phyloP scores from a whole-genome alignment of 257 asterid genomes.

The Rubia yunnanensis region DNA sequence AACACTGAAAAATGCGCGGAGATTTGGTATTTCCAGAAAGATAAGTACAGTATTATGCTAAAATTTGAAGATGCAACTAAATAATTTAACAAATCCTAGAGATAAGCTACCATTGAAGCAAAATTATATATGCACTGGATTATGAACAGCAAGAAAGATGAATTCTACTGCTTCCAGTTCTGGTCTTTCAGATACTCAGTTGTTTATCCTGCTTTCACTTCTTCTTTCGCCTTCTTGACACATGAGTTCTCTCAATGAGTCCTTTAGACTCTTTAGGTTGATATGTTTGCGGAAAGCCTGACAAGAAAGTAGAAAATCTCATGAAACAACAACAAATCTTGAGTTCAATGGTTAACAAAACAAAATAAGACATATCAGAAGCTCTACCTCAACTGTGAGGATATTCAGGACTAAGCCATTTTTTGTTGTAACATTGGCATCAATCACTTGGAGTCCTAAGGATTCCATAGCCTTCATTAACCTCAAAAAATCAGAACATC shows the following conservation, averaged over 20 bases:
- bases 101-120: background rate
- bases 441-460: slow-evolving; percentile 47
- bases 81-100: background rate
- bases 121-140: too few species aligned
- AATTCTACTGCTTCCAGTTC: background rate
- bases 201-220: slow-evolving; percentile 1
- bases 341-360: background rate
- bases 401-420: slow-evolving; percentile 40
- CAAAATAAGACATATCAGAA: background rate
- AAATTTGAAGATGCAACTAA: background rate
- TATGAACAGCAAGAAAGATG: background rate
- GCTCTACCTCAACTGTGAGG: slow-evolving; percentile 50
- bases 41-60: background rate
- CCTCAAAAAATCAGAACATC: slow-evolving; percentile 37
- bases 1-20: background rate
- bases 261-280: slow-evolving; percentile 33
- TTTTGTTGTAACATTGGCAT: slow-evolving; percentile 51
- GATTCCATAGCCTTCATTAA: slow-evolving; percentile 51
- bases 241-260: slow-evolving; percentile 30
- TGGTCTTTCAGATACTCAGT: background rate
- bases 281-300: slow-evolving; percentile 34
- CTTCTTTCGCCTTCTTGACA: slow-evolving; percentile 2
- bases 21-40: background rate
- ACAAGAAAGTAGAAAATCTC: slow-evolving; percentile 8
- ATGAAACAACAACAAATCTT: background rate